phyloP scores from a whole-genome alignment of 2,329 filamentous ascomycete species.

The Hypoxylon sp. region DNA sequence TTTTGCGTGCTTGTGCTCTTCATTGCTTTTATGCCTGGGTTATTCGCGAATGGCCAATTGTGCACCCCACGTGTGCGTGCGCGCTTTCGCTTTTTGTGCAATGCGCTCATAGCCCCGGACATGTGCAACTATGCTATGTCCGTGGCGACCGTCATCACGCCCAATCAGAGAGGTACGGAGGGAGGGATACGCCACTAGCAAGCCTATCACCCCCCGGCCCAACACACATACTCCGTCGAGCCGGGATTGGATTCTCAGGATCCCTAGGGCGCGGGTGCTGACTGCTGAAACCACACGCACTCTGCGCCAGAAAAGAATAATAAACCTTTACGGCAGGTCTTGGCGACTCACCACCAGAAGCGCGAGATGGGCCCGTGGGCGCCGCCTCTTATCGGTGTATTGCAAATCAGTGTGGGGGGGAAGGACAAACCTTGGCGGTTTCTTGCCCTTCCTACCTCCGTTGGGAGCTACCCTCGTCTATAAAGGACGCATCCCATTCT shows the following conservation, averaged over 20 bases:
- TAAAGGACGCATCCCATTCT: slow-evolving; percentile 39
- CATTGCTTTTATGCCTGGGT: slow-evolving; percentile 32
- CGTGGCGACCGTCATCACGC: slow-evolving; percentile 28
- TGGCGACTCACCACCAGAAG: slow-evolving; percentile 46
- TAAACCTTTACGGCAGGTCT: slow-evolving; percentile 47
- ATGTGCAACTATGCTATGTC: slow-evolving; percentile 37
- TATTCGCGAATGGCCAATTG: slow-evolving; percentile 45
- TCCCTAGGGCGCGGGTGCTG: slow-evolving; percentile 35
- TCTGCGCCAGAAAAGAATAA: slow-evolving; percentile 33
- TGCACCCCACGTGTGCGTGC: slow-evolving; percentile 49
- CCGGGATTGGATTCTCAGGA: slow-evolving; percentile 35
- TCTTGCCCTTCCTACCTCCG: slow-evolving; percentile 17
- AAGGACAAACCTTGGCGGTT: slow-evolving; percentile 32
- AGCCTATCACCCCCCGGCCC: slow-evolving; percentile 23
- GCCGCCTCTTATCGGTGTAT: slow-evolving; percentile 29
- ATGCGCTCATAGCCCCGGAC: slow-evolving; percentile 38
- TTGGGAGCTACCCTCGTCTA: slow-evolving; percentile 21
- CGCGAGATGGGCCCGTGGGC: slow-evolving; percentile 18
- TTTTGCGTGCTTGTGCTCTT: slow-evolving; percentile 22
- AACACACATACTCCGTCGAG: slow-evolving; percentile 28
- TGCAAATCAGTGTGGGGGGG: slow-evolving; percentile 21
- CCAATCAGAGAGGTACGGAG: slow-evolving; percentile 36
- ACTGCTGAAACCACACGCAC: slow-evolving; percentile 42
- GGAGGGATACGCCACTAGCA: slow-evolving; percentile 31
- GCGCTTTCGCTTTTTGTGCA: slow-evolving; percentile 34